Conservation (phyloP, 805 yeast genomes). For the Teunomyces stri region DNA sequence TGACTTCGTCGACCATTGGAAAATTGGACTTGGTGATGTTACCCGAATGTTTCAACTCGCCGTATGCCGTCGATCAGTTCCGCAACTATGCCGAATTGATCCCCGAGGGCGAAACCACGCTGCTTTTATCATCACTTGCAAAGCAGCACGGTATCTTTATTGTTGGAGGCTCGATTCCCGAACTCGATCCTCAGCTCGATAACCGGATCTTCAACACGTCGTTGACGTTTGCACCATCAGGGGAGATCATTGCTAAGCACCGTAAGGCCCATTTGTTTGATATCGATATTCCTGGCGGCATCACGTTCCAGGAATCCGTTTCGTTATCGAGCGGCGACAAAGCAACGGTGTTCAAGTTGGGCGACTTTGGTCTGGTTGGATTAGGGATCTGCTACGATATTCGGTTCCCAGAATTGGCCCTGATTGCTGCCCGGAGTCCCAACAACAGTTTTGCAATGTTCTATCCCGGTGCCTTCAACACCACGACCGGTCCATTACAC, state of each 20-base stretch:
- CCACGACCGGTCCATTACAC: slow-evolving; percentile 80
- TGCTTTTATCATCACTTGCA: slow-evolving; percentile 66
- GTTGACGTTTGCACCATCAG: slow-evolving; percentile 61
- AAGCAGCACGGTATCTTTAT: slow-evolving; percentile 57
- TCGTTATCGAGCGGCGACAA: slow-evolving; percentile 76
- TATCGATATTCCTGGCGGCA: slow-evolving; percentile 87
- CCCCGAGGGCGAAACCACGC: slow-evolving; percentile 69
- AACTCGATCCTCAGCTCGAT: slow-evolving; percentile 49
- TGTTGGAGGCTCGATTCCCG: slow-evolving; percentile 94
- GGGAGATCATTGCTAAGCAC: slow-evolving; percentile 81
- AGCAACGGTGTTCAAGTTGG: slow-evolving; percentile 72
- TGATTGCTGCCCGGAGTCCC: slow-evolving; percentile 59
- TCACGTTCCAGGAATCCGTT: slow-evolving; percentile 79
- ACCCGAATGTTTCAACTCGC: slow-evolving; percentile 97
- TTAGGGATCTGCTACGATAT: slow-evolving; percentile 84
- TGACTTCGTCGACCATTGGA: slow-evolving; percentile 29
- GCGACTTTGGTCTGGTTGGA: slow-evolving; percentile 70
- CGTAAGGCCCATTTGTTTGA: slow-evolving; percentile 91
- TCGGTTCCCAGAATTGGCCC: slow-evolving; percentile 76
- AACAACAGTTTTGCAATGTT: slow-evolving; percentile 70
- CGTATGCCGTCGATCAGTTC: slow-evolving; percentile 85
- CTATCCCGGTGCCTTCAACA: slow-evolving; percentile 83
- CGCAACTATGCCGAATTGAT: slow-evolving; percentile 85
- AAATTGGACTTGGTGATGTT: slow-evolving; percentile 69
- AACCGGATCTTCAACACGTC: slow-evolving; percentile 40